These are phyloP conservation scores for Hypoxylon sp. DNA, from an alignment of 2,329 filamentous ascomycete genomes.

Conservation along the genomic window DNA sequence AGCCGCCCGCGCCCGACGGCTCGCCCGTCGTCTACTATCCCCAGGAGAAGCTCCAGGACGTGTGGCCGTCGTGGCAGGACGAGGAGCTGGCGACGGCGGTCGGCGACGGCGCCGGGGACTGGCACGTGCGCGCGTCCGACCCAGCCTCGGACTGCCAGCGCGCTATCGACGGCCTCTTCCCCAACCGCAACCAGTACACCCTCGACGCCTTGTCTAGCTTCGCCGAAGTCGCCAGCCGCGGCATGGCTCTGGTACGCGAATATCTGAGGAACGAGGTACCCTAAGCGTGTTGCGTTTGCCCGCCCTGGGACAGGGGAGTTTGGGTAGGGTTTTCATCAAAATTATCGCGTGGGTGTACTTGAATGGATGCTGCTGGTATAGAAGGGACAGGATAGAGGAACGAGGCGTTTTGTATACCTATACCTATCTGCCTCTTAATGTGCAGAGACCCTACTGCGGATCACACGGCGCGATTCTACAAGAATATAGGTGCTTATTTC, in stretches of 20 bases:
- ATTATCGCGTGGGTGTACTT: too few species aligned
- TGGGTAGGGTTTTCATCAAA: too few species aligned
- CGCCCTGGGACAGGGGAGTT: too few species aligned
- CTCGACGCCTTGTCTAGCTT: conserved; percentile 55
- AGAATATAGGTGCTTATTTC: background rate
- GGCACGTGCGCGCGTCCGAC: conserved; percentile 46
- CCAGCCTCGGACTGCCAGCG: conserved; percentile 53
- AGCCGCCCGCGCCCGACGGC: conserved; percentile 47
- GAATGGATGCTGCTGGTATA: too few species aligned
- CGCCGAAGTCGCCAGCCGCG: conserved; percentile 53
- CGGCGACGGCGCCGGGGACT: conserved; percentile 47
- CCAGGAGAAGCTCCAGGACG: conserved; percentile 23
- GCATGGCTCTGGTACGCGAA: conserved; percentile 50
- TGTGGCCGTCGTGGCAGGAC: conserved; percentile 37
- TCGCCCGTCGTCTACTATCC: conserved; percentile 48
- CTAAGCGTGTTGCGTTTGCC: too few species aligned
- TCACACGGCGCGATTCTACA: too few species aligned
- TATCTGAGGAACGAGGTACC: too few species aligned
- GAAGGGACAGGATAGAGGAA: too few species aligned
- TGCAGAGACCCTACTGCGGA: too few species aligned
- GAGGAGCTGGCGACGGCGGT: conserved; percentile 20
- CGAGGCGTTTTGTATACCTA: too few species aligned
- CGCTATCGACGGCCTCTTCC: conserved; percentile 55
- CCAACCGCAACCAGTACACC: conserved; percentile 54
- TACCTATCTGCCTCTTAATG: too few species aligned